Base-by-base conservation (phyloP, 192 early-diverging fungal species). In the Coemansia reversa region DNA sequence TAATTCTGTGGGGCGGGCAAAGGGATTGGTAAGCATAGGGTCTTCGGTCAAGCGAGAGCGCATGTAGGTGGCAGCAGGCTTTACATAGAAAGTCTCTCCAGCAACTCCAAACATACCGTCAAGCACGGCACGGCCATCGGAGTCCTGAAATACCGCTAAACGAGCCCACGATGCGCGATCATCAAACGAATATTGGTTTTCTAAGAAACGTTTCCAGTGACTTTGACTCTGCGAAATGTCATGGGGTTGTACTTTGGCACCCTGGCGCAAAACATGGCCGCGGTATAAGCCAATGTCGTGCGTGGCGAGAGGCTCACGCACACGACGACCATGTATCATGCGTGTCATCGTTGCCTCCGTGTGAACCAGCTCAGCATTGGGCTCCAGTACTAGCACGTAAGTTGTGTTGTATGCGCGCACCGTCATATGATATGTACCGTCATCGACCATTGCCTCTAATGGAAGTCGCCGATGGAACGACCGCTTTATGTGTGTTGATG, bases 341-440 rank as follows among this genome's bases (percentile, higher is more conserved):
- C 50, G 64, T 23, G 65, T 70, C 54, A 76, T 62, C 16, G 63
- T 80, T 3, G 86, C 87, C 3, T 87, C 66, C 1, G 89, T 85
- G 66, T 92, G 89, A 51, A 92, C 66, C 39, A 92, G 61, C 64
- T 90, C 89, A 16, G 72, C 55, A 70, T 92, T 92, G 25, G 88
- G 89, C 63, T 86, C 83, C 23, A 92, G 72, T 45, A 90, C 63
- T 45, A 92, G 69, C 51, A 69, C 63, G 55, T 89, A 89, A 1
- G 89, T 89, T 23, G 78, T 80, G 67, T 89, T 89, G 79, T 76
- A 89, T 23, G 86, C 86, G 7, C 57, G 69, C 39, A 92, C 74
- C 27, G 82, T 64, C 3, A 90, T 39, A 39, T 86, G 82, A 49
- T 88, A 69, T 19, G 69, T 83, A 33, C 85, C 90, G 59, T 86